Percentiles rank a stretch among this genome's conserved stretches.
phyloP scores from a whole-genome alignment of 202 grass and related monocot genomes.

The Zizania palustris region DNA sequence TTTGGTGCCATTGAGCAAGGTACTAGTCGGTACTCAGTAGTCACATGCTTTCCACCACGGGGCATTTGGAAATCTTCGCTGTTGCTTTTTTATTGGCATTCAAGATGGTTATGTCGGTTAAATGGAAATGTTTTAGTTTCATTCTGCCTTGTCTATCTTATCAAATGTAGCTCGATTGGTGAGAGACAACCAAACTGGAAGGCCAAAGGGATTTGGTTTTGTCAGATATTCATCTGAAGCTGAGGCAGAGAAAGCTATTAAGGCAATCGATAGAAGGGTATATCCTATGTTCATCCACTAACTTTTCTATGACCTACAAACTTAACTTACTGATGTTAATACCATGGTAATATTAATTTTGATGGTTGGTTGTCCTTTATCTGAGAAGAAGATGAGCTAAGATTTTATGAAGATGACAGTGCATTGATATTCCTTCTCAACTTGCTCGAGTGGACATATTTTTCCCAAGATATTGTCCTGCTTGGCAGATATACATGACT shows the following conservation, averaged over 20 bases:
- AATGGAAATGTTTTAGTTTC: neutral
- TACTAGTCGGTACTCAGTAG: conserved; percentile 25
- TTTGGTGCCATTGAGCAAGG: conserved; percentile 72
- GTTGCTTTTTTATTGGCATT: conserved; percentile 20
- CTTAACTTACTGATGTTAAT: conserved; percentile 8
- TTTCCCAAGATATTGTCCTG: neutral
- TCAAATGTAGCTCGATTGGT: conserved; percentile 54
- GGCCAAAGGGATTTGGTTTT: conserved; percentile 85
- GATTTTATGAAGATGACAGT: neutral
- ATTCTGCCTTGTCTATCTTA: neutral
- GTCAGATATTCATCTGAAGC: conserved; percentile 61
- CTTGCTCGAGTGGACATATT: neutral
- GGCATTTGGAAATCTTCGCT: neutral
- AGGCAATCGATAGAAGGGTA: conserved; percentile 78
- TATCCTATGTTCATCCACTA: conserved; percentile 14
- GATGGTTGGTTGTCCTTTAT: neutral
- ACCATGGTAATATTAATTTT: neutral
- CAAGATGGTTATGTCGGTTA: neutral
- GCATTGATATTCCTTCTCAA: neutral
- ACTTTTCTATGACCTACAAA: neutral
- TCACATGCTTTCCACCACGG: conserved; percentile 17
- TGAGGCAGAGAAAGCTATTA: conserved; percentile 58
- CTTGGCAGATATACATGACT: neutral
- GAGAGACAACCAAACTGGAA: conserved; percentile 61
- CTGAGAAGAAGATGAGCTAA: neutral